Percentiles rank a stretch among this genome's conserved stretches.
These are phyloP conservation scores for Microsporum ferrugineum DNA, from an alignment of 2,329 filamentous ascomycete genomes.

Conservation along the genomic window DNA sequence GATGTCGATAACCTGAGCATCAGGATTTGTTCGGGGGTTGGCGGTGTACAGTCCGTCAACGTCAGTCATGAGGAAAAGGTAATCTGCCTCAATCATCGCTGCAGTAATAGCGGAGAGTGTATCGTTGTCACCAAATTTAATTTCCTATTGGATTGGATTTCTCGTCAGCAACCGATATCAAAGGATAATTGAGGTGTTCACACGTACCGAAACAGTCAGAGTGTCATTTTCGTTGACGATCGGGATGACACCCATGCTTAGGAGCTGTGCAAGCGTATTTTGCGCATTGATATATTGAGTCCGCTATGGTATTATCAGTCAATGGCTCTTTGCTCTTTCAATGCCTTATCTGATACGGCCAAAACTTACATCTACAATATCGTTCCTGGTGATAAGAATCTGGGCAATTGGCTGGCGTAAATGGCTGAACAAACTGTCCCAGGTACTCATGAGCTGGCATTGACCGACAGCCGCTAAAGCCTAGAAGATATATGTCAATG, in stretches of 20 bases:
- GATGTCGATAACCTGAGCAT: constrained; percentile 81
- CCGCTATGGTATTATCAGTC: constrained; percentile 41
- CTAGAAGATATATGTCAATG: constrained; percentile 27
- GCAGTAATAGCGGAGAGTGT: constrained; percentile 93
- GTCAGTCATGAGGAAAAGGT: constrained; percentile 97
- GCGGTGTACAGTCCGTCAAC: constrained; percentile 96
- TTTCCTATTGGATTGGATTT: constrained; percentile 48
- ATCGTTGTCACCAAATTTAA: constrained; percentile 99
- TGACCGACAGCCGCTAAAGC: constrained; percentile 93
- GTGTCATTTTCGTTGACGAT: constrained; percentile 99
- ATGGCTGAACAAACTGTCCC: constrained; percentile 85
- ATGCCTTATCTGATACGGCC: background rate
- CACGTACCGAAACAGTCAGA: constrained; percentile 61
- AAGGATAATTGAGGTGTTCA: background rate
- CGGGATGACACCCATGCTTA: constrained; percentile 91
- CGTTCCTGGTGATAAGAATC: constrained; percentile 84
- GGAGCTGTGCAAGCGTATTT: constrained; percentile 79
- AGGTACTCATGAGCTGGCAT: constrained; percentile 85
- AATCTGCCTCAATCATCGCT: constrained; percentile 92
- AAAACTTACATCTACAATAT: constrained; percentile 73
- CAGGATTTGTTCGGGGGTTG: constrained; percentile 74
- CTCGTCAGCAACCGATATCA: background rate
- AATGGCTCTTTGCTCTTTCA: constrained; percentile 3
- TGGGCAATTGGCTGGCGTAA: constrained; percentile 85
- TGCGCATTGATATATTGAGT: constrained; percentile 94